phyloP scores from a whole-genome alignment of 2,329 filamentous ascomycete species.

The Talaromyces sp. region DNA sequence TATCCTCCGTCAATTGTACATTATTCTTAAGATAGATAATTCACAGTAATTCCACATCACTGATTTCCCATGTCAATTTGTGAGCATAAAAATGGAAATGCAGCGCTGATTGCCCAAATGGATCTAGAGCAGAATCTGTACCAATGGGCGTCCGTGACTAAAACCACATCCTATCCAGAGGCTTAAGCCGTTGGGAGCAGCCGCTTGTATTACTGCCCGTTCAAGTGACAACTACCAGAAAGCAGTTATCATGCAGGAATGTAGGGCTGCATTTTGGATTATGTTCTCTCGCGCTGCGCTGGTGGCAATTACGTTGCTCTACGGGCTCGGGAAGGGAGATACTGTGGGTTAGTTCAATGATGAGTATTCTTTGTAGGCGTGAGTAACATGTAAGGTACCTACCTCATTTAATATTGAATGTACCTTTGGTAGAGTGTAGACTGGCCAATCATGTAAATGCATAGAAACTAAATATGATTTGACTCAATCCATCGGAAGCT shows the following conservation, averaged over 20 bases:
- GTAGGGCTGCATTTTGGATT: neutral
- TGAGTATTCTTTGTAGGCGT: neutral
- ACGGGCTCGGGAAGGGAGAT: neutral
- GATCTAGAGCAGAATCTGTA: neutral
- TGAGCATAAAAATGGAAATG: neutral
- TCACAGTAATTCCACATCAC: neutral
- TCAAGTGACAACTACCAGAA: neutral
- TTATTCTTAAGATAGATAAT: neutral
- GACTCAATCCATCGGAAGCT: neutral
- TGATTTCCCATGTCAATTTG: neutral
- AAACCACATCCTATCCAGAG: too few relatives aligned
- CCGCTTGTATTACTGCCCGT: slow-evolving; percentile 38
- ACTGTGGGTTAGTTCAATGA: neutral
- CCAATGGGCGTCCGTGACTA: neutral
- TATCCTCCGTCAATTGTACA: neutral
- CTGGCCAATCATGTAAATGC: too few relatives aligned
- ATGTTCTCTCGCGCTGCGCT: neutral
- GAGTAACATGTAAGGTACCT: neutral
- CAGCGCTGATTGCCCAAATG: neutral
- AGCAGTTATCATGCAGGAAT: neutral
- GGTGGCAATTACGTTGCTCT: neutral
- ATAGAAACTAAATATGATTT: too few relatives aligned
- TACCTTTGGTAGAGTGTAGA: neutral
- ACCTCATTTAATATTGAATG: neutral
- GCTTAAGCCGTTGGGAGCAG: slow-evolving; percentile 33